These are phyloP conservation scores for Croton setiger DNA, from an alignment of 441 rosid species.

Conservation along the genomic window DNA sequence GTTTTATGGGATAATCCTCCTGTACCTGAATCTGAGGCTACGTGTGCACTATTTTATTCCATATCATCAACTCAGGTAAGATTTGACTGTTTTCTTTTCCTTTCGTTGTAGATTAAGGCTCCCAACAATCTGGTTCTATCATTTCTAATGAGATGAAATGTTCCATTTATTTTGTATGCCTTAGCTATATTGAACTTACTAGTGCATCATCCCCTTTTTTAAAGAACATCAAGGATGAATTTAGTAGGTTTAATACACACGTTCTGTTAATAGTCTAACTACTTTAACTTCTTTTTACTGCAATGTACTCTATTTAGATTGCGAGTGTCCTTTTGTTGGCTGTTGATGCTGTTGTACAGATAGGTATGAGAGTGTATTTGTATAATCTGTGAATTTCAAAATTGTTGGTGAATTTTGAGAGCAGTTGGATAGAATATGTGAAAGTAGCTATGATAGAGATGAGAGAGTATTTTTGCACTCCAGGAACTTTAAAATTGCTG, in stretches of 20 bases:
- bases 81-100: neutral
- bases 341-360: neutral
- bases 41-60: conserved; percentile 90
- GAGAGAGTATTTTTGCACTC: no score
- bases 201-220: neutral
- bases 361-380: neutral
- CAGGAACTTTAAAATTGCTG: conserved; percentile 1
- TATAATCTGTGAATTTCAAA: neutral
- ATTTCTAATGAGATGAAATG: neutral
- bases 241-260: neutral
- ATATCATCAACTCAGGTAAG: conserved; percentile 93
- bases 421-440: no score
- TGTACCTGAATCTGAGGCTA: conserved; percentile 64
- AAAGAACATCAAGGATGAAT: neutral
- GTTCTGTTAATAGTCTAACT: neutral
- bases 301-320: neutral
- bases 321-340: neutral
- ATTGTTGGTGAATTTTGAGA: neutral
- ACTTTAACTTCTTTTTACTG: neutral
- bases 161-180: neutral
- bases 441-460: no score
- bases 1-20: conserved; percentile 97
- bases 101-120: conserved; percentile 2
- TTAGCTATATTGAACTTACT: neutral
- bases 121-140: neutral